A percentile compares a stretch with the other conserved stretches of the same genome.
phyloP scores from a whole-genome alignment of 805 yeast genomes.

The Pichia nakasei region DNA sequence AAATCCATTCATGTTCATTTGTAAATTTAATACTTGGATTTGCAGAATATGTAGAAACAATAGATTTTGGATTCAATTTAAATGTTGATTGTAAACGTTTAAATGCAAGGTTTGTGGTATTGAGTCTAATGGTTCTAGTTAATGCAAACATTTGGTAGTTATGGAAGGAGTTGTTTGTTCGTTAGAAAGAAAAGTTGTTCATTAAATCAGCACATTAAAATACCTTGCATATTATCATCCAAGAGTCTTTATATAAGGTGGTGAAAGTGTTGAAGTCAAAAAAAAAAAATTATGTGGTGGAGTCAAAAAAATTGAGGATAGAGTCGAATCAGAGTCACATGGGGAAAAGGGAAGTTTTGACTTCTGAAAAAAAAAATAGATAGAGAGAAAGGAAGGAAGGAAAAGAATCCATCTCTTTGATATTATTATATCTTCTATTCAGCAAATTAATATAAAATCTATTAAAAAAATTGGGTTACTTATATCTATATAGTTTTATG shows the following conservation, averaged over 20 bases:
- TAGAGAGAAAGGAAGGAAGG: no score
- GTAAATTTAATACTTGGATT: conserved; percentile 62
- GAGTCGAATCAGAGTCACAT: no score
- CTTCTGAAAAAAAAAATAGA: no score
- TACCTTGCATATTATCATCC: no score
- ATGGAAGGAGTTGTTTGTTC: conserved; percentile 3
- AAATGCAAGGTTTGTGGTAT: neutral
- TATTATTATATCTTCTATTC: no score
- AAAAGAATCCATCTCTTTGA: no score
- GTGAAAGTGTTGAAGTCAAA: neutral
- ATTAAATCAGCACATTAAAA: no score
- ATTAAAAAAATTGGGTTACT: no score
- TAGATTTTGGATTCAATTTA: conserved; percentile 24
- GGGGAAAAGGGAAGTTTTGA: neutral
- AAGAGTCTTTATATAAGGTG: no score
- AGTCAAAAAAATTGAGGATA: neutral
- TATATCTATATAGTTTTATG: neutral
- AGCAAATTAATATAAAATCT: no score
- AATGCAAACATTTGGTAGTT: neutral
- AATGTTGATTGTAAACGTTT: conserved; percentile 15
- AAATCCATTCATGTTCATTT: conserved; percentile 91
- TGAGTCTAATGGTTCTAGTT: neutral
- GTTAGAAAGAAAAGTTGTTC: no score
- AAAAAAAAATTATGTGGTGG: neutral
- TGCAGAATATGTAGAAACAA: conserved; percentile 24